phyloP scores from a whole-genome alignment of 768 basidiomycete genomes.

The Mycena metata region DNA sequence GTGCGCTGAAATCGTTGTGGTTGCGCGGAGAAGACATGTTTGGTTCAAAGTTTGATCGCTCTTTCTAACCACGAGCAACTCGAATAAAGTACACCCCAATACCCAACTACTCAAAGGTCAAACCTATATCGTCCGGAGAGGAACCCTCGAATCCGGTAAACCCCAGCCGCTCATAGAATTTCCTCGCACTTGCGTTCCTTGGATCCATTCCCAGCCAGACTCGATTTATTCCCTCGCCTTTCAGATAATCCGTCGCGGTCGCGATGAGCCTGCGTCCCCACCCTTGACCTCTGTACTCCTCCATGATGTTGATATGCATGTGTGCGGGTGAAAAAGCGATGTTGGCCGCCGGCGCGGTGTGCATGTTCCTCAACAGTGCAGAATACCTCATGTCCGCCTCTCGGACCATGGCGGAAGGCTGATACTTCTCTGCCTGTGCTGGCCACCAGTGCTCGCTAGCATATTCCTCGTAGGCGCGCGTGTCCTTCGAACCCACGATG shows the following conservation, averaged over 20 bases:
- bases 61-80: background rate
- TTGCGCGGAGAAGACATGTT: conserved; percentile 18
- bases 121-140: conserved; percentile 64
- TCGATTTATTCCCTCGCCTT: conserved; percentile 59
- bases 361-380: conserved; percentile 57
- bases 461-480: conserved; percentile 71
- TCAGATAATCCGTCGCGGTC: conserved; percentile 67
- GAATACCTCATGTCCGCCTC: conserved; percentile 62
- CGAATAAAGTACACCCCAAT: background rate
- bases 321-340: conserved; percentile 79
- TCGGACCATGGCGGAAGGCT: conserved; percentile 46
- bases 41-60: background rate
- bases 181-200: conserved; percentile 69
- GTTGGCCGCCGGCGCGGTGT: conserved; percentile 63
- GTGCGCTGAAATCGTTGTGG: conserved; percentile 5
- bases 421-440: conserved; percentile 67
- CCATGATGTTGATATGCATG: conserved; percentile 80
- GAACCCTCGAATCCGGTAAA: conserved; percentile 71
- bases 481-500: conserved; percentile 75
- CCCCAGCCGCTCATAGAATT: conserved; percentile 74
- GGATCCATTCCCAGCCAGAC: conserved; percentile 81
- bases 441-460: conserved; percentile 77
- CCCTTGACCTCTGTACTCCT: conserved; percentile 74
- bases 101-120: conserved; percentile 58
- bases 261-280: conserved; percentile 78